Evolutionary conservation across 352 stramenopile species (phyloP).

Genomic region (Pythium apleroticum): DNA sequence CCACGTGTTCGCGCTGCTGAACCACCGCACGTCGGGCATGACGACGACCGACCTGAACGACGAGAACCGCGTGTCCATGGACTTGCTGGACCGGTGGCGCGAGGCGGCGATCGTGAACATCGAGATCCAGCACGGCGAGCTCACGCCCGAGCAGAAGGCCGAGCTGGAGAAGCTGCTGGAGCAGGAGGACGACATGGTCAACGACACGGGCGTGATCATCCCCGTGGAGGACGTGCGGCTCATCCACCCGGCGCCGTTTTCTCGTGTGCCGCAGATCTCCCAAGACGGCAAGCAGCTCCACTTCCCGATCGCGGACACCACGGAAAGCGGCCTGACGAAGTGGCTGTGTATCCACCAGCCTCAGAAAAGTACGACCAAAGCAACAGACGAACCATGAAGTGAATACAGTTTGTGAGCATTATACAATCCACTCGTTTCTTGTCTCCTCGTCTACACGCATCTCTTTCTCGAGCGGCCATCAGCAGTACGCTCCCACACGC

Average conservation of each 20-base stretch:
- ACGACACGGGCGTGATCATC: conserved; percentile 26
- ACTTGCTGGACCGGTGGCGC: conserved; percentile 74
- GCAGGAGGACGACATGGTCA: background rate
- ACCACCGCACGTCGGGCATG: conserved; percentile 31
- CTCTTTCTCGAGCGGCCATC: no score
- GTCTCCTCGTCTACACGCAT: no score
- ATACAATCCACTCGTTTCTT: no score
- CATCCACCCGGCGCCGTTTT: conserved; percentile 65
- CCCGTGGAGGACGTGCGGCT: conserved; percentile 57
- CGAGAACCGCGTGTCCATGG: conserved; percentile 49
- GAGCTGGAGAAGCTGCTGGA: background rate
- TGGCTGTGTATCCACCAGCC: conserved; percentile 27
- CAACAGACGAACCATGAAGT: no score
- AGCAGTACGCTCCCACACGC: no score
- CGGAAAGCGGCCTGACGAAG: background rate
- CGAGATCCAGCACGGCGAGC: conserved; percentile 66
- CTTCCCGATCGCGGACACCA: conserved; percentile 41
- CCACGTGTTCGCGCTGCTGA: conserved; percentile 83
- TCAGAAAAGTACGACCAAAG: no score
- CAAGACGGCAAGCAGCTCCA: conserved; percentile 41
- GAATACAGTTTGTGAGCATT: no score
- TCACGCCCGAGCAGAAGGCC: conserved; percentile 3
- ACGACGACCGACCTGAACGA: conserved; percentile 25
- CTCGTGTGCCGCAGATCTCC: conserved; percentile 61
- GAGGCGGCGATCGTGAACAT: conserved; percentile 73